Evolutionary conservation across 495 filamentous ascomycete genomes (phyloP).

Genomic region (Corynascus novoguineensis): DNA sequence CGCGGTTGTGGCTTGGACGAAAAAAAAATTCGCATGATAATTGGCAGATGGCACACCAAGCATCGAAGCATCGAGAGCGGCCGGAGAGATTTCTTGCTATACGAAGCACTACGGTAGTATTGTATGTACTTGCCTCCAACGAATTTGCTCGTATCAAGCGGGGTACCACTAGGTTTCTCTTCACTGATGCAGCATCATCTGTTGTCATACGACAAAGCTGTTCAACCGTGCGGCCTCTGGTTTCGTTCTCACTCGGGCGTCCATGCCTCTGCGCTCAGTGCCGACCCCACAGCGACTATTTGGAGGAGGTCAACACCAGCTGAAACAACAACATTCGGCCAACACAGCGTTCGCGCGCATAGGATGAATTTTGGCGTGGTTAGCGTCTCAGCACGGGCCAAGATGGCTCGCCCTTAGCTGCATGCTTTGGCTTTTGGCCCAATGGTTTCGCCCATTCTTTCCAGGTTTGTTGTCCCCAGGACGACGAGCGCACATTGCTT

Average conservation of each 20-base stretch:
- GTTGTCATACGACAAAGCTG: too few relatives aligned
- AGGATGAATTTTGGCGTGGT: neutral
- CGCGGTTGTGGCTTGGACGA: neutral
- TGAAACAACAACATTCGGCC: neutral
- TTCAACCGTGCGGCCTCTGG: too few relatives aligned
- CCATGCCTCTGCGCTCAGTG: neutral
- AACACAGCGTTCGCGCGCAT: too few relatives aligned
- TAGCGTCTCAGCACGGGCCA: neutral
- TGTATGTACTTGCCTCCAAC: too few relatives aligned
- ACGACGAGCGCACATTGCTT: neutral
- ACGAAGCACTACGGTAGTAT: too few relatives aligned
- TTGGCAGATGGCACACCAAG: neutral
- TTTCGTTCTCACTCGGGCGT: neutral
- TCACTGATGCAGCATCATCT: neutral
- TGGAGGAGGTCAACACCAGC: neutral
- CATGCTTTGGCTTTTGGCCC: neutral
- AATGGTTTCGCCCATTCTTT: neutral
- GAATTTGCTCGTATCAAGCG: neutral
- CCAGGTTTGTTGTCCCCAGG: neutral
- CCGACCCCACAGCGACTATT: neutral
- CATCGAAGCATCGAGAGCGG: neutral
- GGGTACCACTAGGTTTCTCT: neutral
- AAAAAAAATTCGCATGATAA: neutral
- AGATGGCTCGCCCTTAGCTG: neutral
- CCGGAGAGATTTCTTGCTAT: too few relatives aligned